Evolutionary conservation across 257 asterid species (phyloP), one percentile per base, ranked within the genome.

Genomic region (Paulownia fortunei): DNA sequence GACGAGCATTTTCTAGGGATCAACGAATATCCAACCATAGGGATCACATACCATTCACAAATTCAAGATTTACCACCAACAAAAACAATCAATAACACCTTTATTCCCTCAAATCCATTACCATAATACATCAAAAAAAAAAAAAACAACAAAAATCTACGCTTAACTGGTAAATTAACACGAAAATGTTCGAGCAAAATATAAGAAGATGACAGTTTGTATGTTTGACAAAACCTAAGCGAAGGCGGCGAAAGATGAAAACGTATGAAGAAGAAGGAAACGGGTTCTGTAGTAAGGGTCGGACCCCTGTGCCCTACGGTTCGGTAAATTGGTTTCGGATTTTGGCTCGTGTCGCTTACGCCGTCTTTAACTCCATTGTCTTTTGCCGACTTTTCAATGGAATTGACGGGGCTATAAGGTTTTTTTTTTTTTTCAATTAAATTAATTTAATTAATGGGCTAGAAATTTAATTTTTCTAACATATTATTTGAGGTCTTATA

Each of bases 1-100:
- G 82, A 70, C 24, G 73, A 86, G 84, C 89, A 86, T 86, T 81
- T 78, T 86, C 86, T 76, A 72, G 19, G 51, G 78, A 51, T 51
- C 24, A 75, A 44, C 21, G 49, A 39, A 55, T 41, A 76, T 72
- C 69, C 79, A 76, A 83, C 81, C 84, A 79, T 78, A 61, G 24
- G 80, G 82, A 83, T 83, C 80, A 79, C 61, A 30, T 32, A 69
- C 39, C 76, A 76, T 55, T 21, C 47, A 66, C 74, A 37, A 51
- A 55, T 74, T 72, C 72, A 51, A 72, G 23, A 58, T 47, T 82
- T 41, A 4, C 36, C 47, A 5, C 61, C 77, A 46, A 36, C 21
- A 18, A 19, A 36, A 66, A 65, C 36, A 11, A 16, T 51, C 21
- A 49, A 36, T 13, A 15, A 4, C 52, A 49, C 47, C 59, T 61